These are phyloP conservation scores for Cryptococcus amylolentus DNA, from an alignment of 1,284 basidiomycete genomes.

Conservation along the genomic window DNA sequence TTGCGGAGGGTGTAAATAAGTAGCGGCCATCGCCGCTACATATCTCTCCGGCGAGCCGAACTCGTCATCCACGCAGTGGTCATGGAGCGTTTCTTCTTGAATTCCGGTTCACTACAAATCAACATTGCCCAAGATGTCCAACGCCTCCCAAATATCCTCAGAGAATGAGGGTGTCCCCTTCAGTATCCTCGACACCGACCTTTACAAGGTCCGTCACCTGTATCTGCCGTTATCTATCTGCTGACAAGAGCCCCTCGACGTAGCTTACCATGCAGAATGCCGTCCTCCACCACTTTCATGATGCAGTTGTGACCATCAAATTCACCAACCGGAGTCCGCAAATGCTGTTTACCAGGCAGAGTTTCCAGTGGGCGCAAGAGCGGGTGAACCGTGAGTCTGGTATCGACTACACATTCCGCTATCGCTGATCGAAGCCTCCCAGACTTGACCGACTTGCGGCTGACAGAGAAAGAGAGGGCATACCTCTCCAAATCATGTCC, in stretches of 20 bases:
- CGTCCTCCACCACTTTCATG: conserved; percentile 73
- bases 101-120: background rate
- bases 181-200: conserved; percentile 88
- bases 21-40: background rate
- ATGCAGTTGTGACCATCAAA: conserved; percentile 59
- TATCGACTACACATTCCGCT: background rate
- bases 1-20: conserved; percentile 1
- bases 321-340: conserved; percentile 80
- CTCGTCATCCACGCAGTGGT: background rate
- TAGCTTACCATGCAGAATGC: conserved; percentile 98
- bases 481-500: conserved; percentile 73
- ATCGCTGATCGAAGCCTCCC: background rate
- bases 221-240: background rate
- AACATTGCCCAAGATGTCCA: background rate
- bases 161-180: conserved; percentile 48
- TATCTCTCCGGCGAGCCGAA: background rate
- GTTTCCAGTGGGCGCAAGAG: conserved; percentile 64
- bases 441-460: conserved; percentile 65
- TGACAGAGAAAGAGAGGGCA: conserved; percentile 62
- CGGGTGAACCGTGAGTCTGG: conserved; percentile 63
- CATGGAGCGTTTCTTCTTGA: background rate
- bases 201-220: conserved; percentile 74
- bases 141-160: conserved; percentile 6
- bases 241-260: background rate
- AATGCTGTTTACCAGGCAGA: conserved; percentile 67